Base-by-base conservation (phyloP, 208 protist genomes). In the Trypanosomatidae sp. region DNA sequence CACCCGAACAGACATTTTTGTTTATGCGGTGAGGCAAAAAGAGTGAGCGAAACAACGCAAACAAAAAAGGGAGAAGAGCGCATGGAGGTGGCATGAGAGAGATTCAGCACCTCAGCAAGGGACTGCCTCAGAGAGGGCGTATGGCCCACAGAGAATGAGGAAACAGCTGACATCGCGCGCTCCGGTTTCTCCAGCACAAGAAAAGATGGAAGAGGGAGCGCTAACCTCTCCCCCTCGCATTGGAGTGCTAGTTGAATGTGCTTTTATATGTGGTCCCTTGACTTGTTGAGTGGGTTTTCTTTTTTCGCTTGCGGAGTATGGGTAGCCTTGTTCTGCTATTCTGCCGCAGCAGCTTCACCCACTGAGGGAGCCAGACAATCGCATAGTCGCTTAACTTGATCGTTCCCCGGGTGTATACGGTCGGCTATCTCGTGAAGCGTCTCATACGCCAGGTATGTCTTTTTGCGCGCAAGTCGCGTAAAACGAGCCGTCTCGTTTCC, bases 391-490 rank as follows among this genome's bases (percentile, higher is more conserved):
- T 62, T 55, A 46, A 85, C 39, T 8, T 62, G 62, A 17, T 44
- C 71, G 9, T 79, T 30, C 5, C 66, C 75, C 1, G 76, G 75
- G 2, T 62, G 49, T 4, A 83, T 66, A 6, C 86, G 67, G 43
- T 52, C 36, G 1, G 80, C 80, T 8, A 90, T 71, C 47, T 75
- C 74, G 17, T 58, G 56, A 55, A 90, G 53, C 15, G 86, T 82
- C 73, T 90, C 86, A 58, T 88, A 90, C 25, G 68, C 44, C 55
- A 90, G 68, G 39, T 85, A 69, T 30, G 86, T 90, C 62, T 78
- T 79, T 52, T 76, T 74, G 50, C 78, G 64, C 28, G 86, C 86
- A 13, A 90, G 79, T 8, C 83, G 86, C 22, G 36, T 28, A 56
- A 77, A 82, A 4, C 85, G 81, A 4, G 71, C 59, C 47, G 59